phyloP scores from a whole-genome alignment of 345 rosid species.

The Salix dunnii region DNA sequence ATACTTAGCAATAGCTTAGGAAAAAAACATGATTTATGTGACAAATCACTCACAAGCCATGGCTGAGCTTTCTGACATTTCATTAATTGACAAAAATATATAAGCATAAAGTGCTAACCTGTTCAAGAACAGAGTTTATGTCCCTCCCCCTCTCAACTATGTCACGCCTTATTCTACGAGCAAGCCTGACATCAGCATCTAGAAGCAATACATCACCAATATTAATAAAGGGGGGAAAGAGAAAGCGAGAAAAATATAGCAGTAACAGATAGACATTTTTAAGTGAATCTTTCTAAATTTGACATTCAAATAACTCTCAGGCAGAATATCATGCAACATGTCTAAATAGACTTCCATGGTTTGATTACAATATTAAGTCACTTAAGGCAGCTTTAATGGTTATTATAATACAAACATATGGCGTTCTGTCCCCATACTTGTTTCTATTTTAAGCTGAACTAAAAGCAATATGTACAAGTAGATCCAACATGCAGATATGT shows the following conservation, averaged over 20 bases:
- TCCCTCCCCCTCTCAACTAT: conserved; percentile 97
- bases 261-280: not conserved
- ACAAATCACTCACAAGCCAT: not conserved
- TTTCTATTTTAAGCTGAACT: not conserved
- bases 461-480: not conserved
- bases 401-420: not conserved
- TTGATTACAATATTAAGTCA: not conserved
- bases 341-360: not conserved
- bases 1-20: not conserved
- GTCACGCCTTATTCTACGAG: conserved; percentile 97
- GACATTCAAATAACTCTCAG: not conserved
- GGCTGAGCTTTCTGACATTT: not conserved
- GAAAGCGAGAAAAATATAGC: not conserved
- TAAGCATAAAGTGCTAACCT: conserved; percentile 43
- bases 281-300: not conserved
- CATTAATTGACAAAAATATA: not conserved
- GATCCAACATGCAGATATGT: not conserved
- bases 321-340: not conserved
- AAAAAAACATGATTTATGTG: not conserved
- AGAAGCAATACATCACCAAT: conserved; percentile 31
- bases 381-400: not conserved
- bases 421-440: not conserved
- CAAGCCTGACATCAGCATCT: conserved; percentile 99
- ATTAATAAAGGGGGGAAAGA: not conserved
- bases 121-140: conserved; percentile 92